Evolutionary conservation across 1,139 yeast species (phyloP).

Genomic region (Pichia sp.): DNA sequence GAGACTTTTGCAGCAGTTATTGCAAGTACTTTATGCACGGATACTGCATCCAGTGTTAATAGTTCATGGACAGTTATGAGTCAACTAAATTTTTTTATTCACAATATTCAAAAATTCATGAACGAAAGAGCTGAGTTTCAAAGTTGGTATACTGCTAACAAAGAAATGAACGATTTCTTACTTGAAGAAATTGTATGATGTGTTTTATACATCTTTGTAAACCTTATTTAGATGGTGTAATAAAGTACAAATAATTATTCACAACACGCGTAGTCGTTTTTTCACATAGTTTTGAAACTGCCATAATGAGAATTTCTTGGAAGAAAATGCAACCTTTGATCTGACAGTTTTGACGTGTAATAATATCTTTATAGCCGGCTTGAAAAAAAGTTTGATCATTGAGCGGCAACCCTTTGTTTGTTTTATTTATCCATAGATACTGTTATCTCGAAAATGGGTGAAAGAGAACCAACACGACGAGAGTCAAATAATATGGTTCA

Average conservation of each 20-base stretch:
- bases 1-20: constrained; percentile 20
- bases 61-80: constrained; percentile 24
- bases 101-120: constrained; percentile 28
- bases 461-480: neutral
- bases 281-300: neutral
- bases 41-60: neutral
- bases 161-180: constrained; percentile 11
- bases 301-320: neutral
- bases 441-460: neutral
- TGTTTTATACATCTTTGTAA: neutral
- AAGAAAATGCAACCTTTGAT: neutral
- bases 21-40: constrained; percentile 11
- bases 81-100: constrained; percentile 27
- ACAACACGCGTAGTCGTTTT: neutral
- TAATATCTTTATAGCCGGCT: neutral
- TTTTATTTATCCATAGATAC: neutral
- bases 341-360: neutral
- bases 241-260: neutral
- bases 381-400: neutral
- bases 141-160: constrained; percentile 22
- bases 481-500: neutral
- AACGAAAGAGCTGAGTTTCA: constrained; percentile 24
- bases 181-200: neutral
- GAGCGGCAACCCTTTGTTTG: neutral
- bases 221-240: neutral